Base-by-base conservation (phyloP, 2,329 filamentous ascomycete genomes). In the Xylariales sp. region DNA sequence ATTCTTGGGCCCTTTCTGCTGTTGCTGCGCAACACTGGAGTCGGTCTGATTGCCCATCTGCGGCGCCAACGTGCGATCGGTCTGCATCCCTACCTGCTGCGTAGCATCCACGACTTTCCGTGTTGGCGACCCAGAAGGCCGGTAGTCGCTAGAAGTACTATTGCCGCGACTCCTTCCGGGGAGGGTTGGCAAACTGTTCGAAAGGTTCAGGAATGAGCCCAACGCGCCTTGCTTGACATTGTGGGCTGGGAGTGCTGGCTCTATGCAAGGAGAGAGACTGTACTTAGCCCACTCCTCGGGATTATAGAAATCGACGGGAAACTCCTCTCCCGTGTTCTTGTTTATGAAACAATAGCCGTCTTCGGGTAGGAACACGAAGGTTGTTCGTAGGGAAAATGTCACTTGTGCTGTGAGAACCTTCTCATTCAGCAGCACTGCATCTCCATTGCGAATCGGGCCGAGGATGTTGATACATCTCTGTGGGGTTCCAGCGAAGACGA, bases 381-480 rank as follows among this genome's bases (percentile, higher is more conserved):
- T 90, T 0, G 89, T 95, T 6, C 91, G 78, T 37, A 97, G 81
- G 0, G 86, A 89, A 55, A 97, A 95, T 63, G 95, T 95, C 52
- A 95, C 90, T 57, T 93, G 87, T 0, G 91, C 89, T 1, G 89
- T 95, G 12, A 97, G 73, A 1, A 96, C 84, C 50, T 88, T 87
- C 46, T 89, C 89, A 54, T 90, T 95, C 45, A 96, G 73, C 1
- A 95, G 73, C 1, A 96, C 89, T 14, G 90, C 86, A 57, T 97
- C 90, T n/a, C 90, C 90, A 53, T 95, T 91, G 25, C 90, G 82
- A 10, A 97, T 62, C 1, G 90, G 90, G 0, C 91, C 91, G 4
- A 96, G 74, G 38, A 95, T 93, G 58, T 95, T 96, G 58, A 96
- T 80, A 58, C 89, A 95, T 40, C 85, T 79, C 51, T 91, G 84